phyloP scores from a whole-genome alignment of 108 stramenopile genomes.

The Skeletonema marinoi region DNA sequence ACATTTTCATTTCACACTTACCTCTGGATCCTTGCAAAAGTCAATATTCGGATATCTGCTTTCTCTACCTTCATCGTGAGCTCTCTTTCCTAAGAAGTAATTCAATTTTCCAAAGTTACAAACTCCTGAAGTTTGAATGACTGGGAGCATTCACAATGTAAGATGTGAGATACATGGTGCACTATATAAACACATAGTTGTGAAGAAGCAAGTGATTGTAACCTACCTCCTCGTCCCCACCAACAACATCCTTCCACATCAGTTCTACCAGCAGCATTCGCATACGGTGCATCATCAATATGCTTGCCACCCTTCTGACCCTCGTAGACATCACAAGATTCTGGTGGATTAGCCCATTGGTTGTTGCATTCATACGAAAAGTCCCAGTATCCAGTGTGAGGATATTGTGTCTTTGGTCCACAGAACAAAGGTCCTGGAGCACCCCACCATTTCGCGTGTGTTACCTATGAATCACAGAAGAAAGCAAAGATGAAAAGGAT shows the following conservation, averaged over 20 bases:
- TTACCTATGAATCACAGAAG: neutral
- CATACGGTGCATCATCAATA: slow-evolving; percentile 34
- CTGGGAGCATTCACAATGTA: neutral
- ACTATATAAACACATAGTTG: too few relatives aligned
- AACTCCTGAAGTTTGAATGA: slow-evolving; percentile 42
- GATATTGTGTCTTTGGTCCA: slow-evolving; percentile 32
- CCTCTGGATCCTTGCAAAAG: slow-evolving; percentile 52
- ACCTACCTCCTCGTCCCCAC: slow-evolving; percentile 7
- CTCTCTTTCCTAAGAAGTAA: slow-evolving; percentile 47
- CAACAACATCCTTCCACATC: slow-evolving; percentile 64
- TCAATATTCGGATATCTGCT: slow-evolving; percentile 50
- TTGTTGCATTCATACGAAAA: slow-evolving; percentile 35
- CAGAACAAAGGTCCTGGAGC: slow-evolving; percentile 50
- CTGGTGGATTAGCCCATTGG: slow-evolving; percentile 48
- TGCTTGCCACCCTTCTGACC: slow-evolving; percentile 54
- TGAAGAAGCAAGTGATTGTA: neutral
- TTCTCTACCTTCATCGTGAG: slow-evolving; percentile 46
- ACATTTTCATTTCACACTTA: slow-evolving; percentile 41
- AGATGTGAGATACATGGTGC: neutral
- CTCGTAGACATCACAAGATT: slow-evolving; percentile 44
- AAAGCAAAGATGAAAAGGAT: neutral
- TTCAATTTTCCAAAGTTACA: slow-evolving; percentile 58
- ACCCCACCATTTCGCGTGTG: slow-evolving; percentile 58
- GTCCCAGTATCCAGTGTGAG: slow-evolving; percentile 53
- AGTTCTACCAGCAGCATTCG: slow-evolving; percentile 45